A percentile compares a stretch with the other conserved stretches of the same genome.
Evolutionary conservation across 2,329 filamentous ascomycete genomes (phyloP).

Genomic region (Leptographium radiaticola): DNA sequence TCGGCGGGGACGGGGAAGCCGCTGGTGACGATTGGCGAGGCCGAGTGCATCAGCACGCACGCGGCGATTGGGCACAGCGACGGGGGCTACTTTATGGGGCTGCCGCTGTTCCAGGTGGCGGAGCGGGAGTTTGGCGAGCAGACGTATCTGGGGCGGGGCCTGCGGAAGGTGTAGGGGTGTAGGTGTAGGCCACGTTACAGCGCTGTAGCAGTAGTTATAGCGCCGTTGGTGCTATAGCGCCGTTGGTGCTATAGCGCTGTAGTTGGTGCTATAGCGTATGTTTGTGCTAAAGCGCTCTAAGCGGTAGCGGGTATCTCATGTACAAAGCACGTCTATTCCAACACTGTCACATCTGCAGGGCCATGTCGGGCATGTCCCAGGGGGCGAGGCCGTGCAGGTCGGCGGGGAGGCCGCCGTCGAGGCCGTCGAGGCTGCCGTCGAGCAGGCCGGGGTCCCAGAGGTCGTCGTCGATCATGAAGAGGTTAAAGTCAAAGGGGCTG

Average conservation of each 20-base stretch:
- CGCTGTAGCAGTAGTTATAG: no score
- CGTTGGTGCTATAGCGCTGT: no score
- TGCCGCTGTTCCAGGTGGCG: constrained; percentile 16
- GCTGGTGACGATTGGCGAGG: constrained; percentile 13
- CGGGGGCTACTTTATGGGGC: constrained; percentile 13
- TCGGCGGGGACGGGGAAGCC: constrained; percentile 42
- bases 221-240: no score
- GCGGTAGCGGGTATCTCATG: no score
- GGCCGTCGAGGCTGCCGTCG: not conserved
- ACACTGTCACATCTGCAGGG: not conserved
- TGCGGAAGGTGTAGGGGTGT: constrained; percentile 1
- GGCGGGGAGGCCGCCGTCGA: no score
- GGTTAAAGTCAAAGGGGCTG: constrained; percentile 8
- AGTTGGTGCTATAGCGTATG: no score
- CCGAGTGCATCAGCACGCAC: constrained; percentile 10
- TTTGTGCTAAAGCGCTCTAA: no score
- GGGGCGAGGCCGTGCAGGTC: not conserved
- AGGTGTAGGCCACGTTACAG: no score
- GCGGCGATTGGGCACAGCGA: constrained; percentile 12
- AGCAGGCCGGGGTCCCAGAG: constrained; percentile 2
- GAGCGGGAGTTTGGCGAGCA: constrained; percentile 15
- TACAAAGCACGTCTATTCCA: no score
- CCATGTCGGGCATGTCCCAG: not conserved
- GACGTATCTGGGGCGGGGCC: constrained; percentile 13
- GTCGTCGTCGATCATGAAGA: constrained; percentile 7